Evolutionary conservation across 2,329 filamentous ascomycete species (phyloP).

Genomic region (Aureobasidium sp.): DNA sequence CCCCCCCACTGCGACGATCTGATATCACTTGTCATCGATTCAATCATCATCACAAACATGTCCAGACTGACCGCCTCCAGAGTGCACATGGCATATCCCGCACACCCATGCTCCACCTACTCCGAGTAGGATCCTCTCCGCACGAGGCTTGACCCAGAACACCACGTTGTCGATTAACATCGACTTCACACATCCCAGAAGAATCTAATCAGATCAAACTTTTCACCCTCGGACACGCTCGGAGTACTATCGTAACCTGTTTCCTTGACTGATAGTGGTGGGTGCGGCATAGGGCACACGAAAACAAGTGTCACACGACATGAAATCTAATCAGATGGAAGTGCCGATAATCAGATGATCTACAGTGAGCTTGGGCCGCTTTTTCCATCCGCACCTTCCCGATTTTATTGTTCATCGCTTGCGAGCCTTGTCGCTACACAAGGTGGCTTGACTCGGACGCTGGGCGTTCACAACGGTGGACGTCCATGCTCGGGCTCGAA

Average conservation of each 20-base stretch:
- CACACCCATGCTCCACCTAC: not conserved
- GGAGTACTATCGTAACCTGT: not conserved
- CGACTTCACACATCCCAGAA: not conserved
- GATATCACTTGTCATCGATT: not conserved
- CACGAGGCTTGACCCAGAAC: not conserved
- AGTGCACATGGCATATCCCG: not conserved
- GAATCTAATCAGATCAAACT: slow-evolving; percentile 10
- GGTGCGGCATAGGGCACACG: not conserved
- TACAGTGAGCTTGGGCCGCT: not conserved
- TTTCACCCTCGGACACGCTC: not conserved
- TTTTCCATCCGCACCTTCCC: not conserved
- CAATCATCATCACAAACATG: not conserved
- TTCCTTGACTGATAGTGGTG: not conserved
- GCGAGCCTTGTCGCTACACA: not conserved
- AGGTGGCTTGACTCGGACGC: not conserved
- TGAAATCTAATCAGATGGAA: slow-evolving; percentile 13
- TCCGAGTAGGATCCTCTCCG: not conserved
- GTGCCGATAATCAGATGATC: not conserved
- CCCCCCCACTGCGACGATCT: not conserved
- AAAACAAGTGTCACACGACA: not conserved
- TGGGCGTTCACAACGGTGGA: not conserved
- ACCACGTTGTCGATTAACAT: not conserved
- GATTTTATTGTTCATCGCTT: not conserved
- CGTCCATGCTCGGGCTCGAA: not conserved
- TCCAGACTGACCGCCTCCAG: not conserved